Evolutionary conservation across 1,284 basidiomycete species (phyloP).

Genomic region (Exobasidium cylindrosporum): DNA sequence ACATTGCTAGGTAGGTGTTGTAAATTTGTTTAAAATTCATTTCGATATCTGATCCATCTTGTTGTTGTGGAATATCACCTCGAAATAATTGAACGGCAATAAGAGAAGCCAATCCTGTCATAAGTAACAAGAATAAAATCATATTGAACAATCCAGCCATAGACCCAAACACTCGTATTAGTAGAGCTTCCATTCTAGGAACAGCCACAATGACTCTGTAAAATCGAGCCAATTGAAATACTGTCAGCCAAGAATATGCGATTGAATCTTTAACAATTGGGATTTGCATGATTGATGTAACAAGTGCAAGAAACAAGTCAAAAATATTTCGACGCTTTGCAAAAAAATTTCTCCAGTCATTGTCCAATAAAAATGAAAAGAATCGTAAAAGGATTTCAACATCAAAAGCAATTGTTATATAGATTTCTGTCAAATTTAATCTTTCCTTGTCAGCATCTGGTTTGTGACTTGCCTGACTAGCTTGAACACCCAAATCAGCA

Average conservation of each 20-base stretch:
- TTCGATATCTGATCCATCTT: slow-evolving; percentile 53
- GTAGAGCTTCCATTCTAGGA: slow-evolving; percentile 67
- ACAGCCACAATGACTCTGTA: slow-evolving; percentile 88
- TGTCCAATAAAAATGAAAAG: slow-evolving; percentile 64
- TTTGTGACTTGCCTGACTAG: slow-evolving; percentile 64
- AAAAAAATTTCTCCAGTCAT: slow-evolving; percentile 80
- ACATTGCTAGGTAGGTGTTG: slow-evolving; percentile 84
- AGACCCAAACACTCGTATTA: slow-evolving; percentile 77
- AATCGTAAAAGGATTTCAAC: slow-evolving; percentile 80
- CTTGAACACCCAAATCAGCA: slow-evolving; percentile 69
- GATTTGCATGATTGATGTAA: slow-evolving; percentile 78
- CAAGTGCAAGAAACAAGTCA: slow-evolving; percentile 77
- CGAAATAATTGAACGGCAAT: slow-evolving; percentile 70
- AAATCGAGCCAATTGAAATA: slow-evolving; percentile 83
- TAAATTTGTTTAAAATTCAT: slow-evolving; percentile 87
- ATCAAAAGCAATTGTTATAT: slow-evolving; percentile 80
- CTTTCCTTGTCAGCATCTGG: slow-evolving; percentile 17
- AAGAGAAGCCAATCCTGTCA: slow-evolving; percentile 82
- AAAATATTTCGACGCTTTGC: slow-evolving; percentile 67
- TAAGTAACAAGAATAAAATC: slow-evolving; percentile 83
- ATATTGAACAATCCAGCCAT: slow-evolving; percentile 89
- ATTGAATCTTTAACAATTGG: slow-evolving; percentile 67
- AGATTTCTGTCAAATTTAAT: slow-evolving; percentile 67
- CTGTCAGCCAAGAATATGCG: slow-evolving; percentile 85
- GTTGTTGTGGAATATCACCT: slow-evolving; percentile 67